Conservation (phyloP, 2,329 filamentous ascomycete genomes). For the Arthrobotrys entomopaga region DNA sequence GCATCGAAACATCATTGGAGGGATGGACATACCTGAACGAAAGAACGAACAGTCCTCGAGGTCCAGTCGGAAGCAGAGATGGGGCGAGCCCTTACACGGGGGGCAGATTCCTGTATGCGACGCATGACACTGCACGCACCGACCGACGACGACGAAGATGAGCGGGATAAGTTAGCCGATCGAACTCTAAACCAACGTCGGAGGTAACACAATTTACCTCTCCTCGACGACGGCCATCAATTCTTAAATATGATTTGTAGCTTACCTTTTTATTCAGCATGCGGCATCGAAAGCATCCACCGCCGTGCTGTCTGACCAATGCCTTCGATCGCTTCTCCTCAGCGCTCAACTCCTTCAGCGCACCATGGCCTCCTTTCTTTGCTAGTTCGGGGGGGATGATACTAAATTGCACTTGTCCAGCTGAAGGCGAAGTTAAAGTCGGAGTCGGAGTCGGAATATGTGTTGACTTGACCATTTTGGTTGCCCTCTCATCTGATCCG, state of each 20-base stretch:
- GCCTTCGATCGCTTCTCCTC: conserved; percentile 49
- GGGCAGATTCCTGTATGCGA: conserved; percentile 48
- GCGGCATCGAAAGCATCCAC: conserved; percentile 49
- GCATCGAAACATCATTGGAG: background rate
- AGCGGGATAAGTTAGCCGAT: conserved; percentile 21
- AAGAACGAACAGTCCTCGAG: conserved; percentile 51
- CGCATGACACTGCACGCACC: conserved; percentile 38
- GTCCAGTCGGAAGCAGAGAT: conserved; percentile 50
- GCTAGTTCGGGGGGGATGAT: conserved; percentile 48
- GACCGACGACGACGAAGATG: conserved; percentile 1
- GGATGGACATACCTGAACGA: conserved; percentile 30
- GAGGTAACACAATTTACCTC: background rate
- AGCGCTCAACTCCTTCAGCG: conserved; percentile 46
- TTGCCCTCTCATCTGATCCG: conserved; percentile 15
- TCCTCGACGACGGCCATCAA: background rate
- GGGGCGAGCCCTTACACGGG: conserved; percentile 48
- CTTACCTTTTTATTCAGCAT: conserved; percentile 55
- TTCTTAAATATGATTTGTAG: conserved; percentile 7
- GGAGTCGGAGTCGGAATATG: conserved; percentile 27
- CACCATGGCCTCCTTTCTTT: conserved; percentile 44
- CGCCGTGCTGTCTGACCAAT: conserved; percentile 44
- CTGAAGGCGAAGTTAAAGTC: conserved; percentile 22
- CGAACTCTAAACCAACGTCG: conserved; percentile 24
- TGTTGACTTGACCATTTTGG: conserved; percentile 27
- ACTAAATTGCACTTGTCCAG: conserved; percentile 42